Evolutionary conservation across 2,329 filamentous ascomycete species (phyloP), one percentile per base, ranked within the genome.

Genomic region (Teratosphaeria epicoccoides): DNA sequence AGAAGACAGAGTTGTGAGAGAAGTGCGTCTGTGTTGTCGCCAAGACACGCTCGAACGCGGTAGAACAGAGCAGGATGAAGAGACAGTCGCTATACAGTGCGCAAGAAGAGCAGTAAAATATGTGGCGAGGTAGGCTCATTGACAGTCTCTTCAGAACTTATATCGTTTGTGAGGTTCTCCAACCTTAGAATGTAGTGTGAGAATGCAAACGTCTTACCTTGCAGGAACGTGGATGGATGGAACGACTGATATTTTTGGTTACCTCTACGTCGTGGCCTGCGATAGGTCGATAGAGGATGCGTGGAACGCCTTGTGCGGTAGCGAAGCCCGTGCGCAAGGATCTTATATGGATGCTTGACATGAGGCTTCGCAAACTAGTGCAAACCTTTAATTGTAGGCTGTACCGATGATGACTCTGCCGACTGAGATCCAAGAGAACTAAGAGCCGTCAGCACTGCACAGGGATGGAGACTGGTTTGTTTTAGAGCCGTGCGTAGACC

Each of bases 361-460:
- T 10, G n/a, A 37, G 26, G 28, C 44, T 24, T 44, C 22, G 29
- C 25, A 29, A 20, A 20, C 40, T 45, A 51, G 23, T 24, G 25
- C 20, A 44, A 46, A 24, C 12, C 33, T 40, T 40, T 40, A 17
- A 14, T 40, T 40, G 33, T 28, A 43, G 40, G 24, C n/a, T 29
- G 46, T 29, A 29, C 47, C 24, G 10, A 45, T 52, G 46, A 52
- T 52, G 45, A 52, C 50, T 49, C 47, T 28, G 28, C 20, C 33
- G 45, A 33, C 33, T 43, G 23, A 25, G 43, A 26, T 28, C 23
- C 37, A 24, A 28, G 45, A 23, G 45, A 46, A 24, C 50, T 22
- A 22, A 7, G 20, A 28, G 28, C 25, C 4, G 22, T 25, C 10
- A 23, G 17, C 24, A 24, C 6, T 22, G 44, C 24, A n/a, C n/a